Percentiles rank a stretch among this genome's conserved stretches.
These are phyloP conservation scores for Rhododendron henanense DNA, from an alignment of 148 eudicot species.

Conservation along the genomic window DNA sequence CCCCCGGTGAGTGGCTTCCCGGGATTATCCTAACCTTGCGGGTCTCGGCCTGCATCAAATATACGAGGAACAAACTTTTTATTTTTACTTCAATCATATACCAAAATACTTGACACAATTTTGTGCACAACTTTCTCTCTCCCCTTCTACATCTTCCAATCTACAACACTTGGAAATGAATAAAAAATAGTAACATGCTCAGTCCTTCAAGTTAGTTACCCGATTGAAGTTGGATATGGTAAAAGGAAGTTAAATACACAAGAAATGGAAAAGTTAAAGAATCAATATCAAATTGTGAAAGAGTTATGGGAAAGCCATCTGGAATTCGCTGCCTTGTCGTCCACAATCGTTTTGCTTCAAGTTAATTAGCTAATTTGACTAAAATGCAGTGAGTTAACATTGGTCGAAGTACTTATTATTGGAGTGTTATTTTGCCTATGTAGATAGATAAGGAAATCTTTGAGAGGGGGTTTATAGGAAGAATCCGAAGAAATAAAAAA, in stretches of 20 bases:
- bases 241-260: too few species aligned
- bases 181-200: not conserved
- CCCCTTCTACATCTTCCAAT: not conserved
- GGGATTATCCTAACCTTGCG: too few species aligned
- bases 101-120: not conserved
- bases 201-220: not conserved
- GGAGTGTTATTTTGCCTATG: not conserved
- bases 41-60: too few species aligned
- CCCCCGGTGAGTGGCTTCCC: too few species aligned
- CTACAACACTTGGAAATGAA: not conserved
- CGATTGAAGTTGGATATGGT: not conserved
- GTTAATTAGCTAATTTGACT: not conserved
- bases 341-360: not conserved
- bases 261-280: too few species aligned
- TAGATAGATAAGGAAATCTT: not conserved
- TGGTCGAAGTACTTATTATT: not conserved
- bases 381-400: not conserved
- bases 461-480: not conserved
- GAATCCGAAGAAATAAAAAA: too few species aligned
- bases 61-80: not conserved
- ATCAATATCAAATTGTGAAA: not conserved
- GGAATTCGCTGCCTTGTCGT: not conserved
- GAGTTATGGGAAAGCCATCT: not conserved
- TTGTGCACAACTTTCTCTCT: not conserved
- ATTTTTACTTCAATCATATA: not conserved